These are phyloP conservation scores for Linnemannia exigua DNA, from an alignment of 192 early-diverging fungal species.

Conservation along the genomic window DNA sequence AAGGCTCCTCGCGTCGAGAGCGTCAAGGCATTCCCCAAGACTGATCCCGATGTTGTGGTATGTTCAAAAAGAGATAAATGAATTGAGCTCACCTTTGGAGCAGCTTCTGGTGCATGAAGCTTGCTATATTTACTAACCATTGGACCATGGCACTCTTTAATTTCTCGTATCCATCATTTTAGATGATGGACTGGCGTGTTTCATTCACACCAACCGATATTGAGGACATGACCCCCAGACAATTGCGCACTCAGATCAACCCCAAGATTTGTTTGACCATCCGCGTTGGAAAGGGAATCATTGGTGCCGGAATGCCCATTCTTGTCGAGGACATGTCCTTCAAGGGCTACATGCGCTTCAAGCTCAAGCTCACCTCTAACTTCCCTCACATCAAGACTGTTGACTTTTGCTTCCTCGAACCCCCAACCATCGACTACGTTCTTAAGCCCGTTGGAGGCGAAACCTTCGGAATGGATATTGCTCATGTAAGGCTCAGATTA, in stretches of 20 bases:
- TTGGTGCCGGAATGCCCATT: constrained; percentile 88
- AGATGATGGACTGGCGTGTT: constrained; percentile 93
- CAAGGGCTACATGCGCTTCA: constrained; percentile 79
- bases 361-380: constrained; percentile 86
- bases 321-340: constrained; percentile 90
- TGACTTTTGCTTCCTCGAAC: constrained; percentile 87
- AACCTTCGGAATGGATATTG: constrained; percentile 88
- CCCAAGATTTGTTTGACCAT: constrained; percentile 90
- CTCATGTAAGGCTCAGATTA: constrained; percentile 68
- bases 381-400: constrained; percentile 92
- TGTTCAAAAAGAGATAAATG: constrained; percentile 14
- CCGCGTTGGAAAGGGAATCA: constrained; percentile 88
- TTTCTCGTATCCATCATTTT: not conserved
- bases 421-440: constrained; percentile 90
- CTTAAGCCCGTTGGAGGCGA: constrained; percentile 93
- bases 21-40: constrained; percentile 79
- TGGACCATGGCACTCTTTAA: not conserved
- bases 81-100: not conserved
- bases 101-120: not conserved
- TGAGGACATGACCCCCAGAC: constrained; percentile 76
- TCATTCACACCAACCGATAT: constrained; percentile 89
- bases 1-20: constrained; percentile 81
- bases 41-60: constrained; percentile 81
- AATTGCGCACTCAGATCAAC: constrained; percentile 80
- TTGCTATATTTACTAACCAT: constrained; percentile 15